Evolutionary conservation across 441 rosid species (phyloP).

Genomic region (Codiaeum variegatum): DNA sequence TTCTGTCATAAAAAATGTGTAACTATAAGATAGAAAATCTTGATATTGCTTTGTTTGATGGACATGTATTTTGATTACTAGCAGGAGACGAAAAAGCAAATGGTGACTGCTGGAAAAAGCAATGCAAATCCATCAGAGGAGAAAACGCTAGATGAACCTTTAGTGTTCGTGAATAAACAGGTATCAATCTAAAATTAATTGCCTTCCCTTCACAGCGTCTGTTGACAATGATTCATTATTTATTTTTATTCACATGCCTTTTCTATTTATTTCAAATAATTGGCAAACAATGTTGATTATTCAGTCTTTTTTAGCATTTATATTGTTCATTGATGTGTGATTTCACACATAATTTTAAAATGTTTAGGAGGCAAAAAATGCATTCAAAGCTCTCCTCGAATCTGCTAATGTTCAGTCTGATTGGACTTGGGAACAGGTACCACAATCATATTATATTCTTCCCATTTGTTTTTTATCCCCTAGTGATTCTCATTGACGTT

Average conservation of each 20-base stretch:
- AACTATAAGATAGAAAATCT: not conserved
- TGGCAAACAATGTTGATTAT: conserved; percentile 8
- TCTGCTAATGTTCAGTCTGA: conserved; percentile 84
- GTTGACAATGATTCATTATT: not conserved
- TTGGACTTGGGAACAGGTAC: conserved; percentile 99
- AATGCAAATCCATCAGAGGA: conserved; percentile 54
- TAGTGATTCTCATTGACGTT: conserved; percentile 25
- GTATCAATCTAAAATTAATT: conserved; percentile 29
- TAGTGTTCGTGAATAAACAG: conserved; percentile 72
- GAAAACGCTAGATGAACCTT: conserved; percentile 66
- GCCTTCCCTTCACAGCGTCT: not conserved
- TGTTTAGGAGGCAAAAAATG: conserved; percentile 88
- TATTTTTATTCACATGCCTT: not conserved
- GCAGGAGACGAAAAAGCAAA: conserved; percentile 70
- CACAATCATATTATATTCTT: conserved; percentile 11
- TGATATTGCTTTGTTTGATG: not conserved
- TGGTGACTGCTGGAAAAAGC: conserved; percentile 45
- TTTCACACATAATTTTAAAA: not conserved
- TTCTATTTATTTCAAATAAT: conserved; percentile 4
- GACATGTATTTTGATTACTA: conserved; percentile 6
- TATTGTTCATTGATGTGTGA: not conserved
- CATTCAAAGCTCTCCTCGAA: conserved; percentile 90
- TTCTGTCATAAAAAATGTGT: not conserved
- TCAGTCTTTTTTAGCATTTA: not conserved
- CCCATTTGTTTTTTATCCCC: conserved; percentile 17